Percentiles rank a stretch among this genome's conserved stretches.
Conservation (phyloP, 176 grass and related monocot genomes). For the Eleusine coracana region DNA sequence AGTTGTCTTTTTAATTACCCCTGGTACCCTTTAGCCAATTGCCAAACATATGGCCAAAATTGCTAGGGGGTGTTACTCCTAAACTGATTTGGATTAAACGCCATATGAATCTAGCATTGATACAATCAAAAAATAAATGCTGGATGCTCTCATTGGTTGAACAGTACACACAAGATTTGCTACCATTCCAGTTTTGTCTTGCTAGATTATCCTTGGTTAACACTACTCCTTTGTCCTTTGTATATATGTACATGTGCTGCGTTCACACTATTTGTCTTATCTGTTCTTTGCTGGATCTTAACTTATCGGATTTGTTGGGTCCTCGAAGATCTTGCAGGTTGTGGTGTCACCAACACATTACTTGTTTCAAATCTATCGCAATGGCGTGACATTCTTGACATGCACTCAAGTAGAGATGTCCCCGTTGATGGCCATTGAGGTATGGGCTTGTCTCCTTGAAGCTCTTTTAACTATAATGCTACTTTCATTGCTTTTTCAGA, state of each 20-base stretch:
- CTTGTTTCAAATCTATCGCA: slow-evolving; percentile 73
- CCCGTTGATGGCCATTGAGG: slow-evolving; percentile 83
- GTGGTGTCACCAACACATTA: slow-evolving; percentile 91
- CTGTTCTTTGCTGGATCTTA: background rate
- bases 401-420: slow-evolving; percentile 93
- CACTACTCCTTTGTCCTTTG: background rate
- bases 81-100: too few relatives aligned
- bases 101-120: too few relatives aligned
- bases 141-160: too few relatives aligned
- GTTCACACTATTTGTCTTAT: background rate
- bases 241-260: background rate
- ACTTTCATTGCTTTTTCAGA: background rate
- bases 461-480: background rate
- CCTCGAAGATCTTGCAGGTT: slow-evolving; percentile 66
- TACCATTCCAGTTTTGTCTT: too few relatives aligned
- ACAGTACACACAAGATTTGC: too few relatives aligned
- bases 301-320: slow-evolving; percentile 12
- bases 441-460: slow-evolving; percentile 13
- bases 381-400: slow-evolving; percentile 73
- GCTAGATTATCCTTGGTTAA: too few relatives aligned
- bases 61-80: too few relatives aligned
- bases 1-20: too few relatives aligned
- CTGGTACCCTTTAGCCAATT: too few relatives aligned
- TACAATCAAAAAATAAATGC: too few relatives aligned
- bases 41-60: too few relatives aligned